Conservation (phyloP, 306 rosid genomes). For the Benincasa hispida region DNA sequence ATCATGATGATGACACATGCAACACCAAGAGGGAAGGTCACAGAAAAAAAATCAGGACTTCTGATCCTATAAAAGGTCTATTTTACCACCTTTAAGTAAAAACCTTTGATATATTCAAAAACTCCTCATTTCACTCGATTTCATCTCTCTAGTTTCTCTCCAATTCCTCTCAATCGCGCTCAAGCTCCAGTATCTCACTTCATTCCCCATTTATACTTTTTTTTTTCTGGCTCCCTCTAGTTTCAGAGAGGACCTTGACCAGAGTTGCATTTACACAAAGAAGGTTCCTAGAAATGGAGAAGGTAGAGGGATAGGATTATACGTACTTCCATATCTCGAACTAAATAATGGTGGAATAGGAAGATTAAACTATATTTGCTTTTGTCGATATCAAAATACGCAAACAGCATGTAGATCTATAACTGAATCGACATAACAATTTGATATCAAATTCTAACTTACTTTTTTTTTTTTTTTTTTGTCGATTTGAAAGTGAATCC, state of each 20-base stretch:
- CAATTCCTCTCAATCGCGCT: too few species aligned
- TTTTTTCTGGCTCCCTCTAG: slow-evolving; percentile 21
- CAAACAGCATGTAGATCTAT: neutral
- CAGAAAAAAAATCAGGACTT: too few species aligned
- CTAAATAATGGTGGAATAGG: neutral
- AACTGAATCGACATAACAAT: neutral
- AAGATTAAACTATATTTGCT: neutral
- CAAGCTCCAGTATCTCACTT: too few species aligned
- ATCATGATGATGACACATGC: too few species aligned
- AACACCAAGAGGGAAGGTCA: too few species aligned
- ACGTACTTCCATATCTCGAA: neutral
- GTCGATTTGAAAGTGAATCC: too few species aligned
- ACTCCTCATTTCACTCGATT: too few species aligned
- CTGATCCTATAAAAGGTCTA: neutral
- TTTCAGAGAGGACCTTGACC: slow-evolving; percentile 61
- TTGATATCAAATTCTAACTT: neutral
- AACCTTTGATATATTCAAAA: too few species aligned
- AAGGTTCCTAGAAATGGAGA: slow-evolving; percentile 36
- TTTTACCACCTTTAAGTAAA: neutral
- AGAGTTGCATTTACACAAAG: slow-evolving; percentile 52
- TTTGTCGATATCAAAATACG: neutral
- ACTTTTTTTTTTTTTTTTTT: too few species aligned
- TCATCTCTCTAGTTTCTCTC: too few species aligned
- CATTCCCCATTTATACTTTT: neutral
- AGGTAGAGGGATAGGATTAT: neutral